phyloP scores from a whole-genome alignment of 2,329 filamentous ascomycete species.

The Thermomyces lanuginosus region DNA sequence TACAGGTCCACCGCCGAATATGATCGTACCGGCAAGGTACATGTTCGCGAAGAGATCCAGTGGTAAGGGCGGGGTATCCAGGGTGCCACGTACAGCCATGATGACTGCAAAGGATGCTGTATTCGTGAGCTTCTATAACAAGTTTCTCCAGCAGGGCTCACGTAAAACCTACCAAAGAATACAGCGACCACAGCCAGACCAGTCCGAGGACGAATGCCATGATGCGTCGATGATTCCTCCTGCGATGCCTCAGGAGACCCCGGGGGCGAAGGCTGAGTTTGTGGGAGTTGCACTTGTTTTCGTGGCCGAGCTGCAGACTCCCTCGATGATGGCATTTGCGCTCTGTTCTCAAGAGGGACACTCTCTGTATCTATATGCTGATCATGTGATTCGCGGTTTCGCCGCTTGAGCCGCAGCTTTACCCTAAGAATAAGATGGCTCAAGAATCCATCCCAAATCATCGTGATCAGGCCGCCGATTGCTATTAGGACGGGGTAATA shows the following conservation, averaged over 20 bases:
- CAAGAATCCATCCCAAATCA: constrained; percentile 42
- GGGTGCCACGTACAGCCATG: constrained; percentile 33
- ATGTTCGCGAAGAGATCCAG: constrained; percentile 54
- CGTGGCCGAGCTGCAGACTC: too few relatives aligned
- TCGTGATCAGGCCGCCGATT: constrained; percentile 35
- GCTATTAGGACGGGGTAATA: constrained; percentile 54
- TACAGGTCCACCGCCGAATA: constrained; percentile 48
- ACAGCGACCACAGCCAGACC: constrained; percentile 22
- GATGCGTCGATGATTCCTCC: constrained; percentile 8
- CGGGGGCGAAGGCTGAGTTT: too few relatives aligned
- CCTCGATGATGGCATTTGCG: too few relatives aligned
- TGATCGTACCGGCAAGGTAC: constrained; percentile 56
- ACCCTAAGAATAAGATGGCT: constrained; percentile 17
- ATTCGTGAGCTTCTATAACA: constrained; percentile 5
- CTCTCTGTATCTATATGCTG: too few relatives aligned
- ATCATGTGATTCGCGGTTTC: too few relatives aligned
- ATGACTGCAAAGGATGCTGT: constrained; percentile 41
- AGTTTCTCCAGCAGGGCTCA: constrained; percentile 1
- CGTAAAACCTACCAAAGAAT: constrained; percentile 34
- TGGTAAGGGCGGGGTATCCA: constrained; percentile 27
- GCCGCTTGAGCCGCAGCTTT: constrained; percentile 15
- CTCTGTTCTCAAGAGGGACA: too few relatives aligned
- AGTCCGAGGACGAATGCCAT: constrained; percentile 21
- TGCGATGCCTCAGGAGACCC: too few relatives aligned
- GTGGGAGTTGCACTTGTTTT: too few relatives aligned